Evolutionary conservation across 1,284 basidiomycete genomes (phyloP).

Genomic region (Sanghuangporus weigelae): DNA sequence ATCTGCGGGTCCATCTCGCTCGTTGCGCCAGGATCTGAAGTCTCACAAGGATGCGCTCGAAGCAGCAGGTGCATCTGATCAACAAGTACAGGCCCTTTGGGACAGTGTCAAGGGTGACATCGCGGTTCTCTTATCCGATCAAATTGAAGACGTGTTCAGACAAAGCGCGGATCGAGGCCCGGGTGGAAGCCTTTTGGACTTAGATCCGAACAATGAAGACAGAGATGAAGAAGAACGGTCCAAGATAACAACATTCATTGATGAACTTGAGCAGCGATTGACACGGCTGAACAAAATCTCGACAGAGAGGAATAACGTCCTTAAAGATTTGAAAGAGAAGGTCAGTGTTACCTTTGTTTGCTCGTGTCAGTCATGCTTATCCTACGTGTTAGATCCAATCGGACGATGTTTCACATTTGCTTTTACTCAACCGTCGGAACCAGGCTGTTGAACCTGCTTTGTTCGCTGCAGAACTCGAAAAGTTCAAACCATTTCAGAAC

Average conservation of each 20-base stretch:
- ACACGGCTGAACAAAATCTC: constrained; percentile 77
- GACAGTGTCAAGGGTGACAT: constrained; percentile 67
- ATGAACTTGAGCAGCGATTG: constrained; percentile 75
- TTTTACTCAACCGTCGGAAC: constrained; percentile 88
- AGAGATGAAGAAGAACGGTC: constrained; percentile 64
- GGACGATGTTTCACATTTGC: constrained; percentile 94
- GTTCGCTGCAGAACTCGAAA: constrained; percentile 92
- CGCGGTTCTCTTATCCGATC: constrained; percentile 54
- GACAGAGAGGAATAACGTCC: constrained; percentile 78
- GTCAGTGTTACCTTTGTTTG: constrained; percentile 31
- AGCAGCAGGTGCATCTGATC: constrained; percentile 76
- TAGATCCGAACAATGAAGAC: constrained; percentile 59
- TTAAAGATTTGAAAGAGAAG: constrained; percentile 94
- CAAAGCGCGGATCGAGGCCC: constrained; percentile 45
- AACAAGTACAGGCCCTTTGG: constrained; percentile 76
- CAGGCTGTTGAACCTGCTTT: constrained; percentile 80
- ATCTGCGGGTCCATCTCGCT: constrained; percentile 66
- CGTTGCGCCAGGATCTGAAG: constrained; percentile 76
- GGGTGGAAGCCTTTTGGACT: constrained; percentile 58
- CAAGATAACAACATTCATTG: constrained; percentile 63
- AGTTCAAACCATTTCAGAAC: constrained; percentile 89
- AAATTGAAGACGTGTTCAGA: constrained; percentile 70
- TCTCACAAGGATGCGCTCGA: constrained; percentile 72
- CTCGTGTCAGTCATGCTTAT: not conserved
- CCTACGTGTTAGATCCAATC: constrained; percentile 66